Base-by-base conservation (phyloP, 2,329 filamentous ascomycete species). In the Sphaerulina musiva region DNA sequence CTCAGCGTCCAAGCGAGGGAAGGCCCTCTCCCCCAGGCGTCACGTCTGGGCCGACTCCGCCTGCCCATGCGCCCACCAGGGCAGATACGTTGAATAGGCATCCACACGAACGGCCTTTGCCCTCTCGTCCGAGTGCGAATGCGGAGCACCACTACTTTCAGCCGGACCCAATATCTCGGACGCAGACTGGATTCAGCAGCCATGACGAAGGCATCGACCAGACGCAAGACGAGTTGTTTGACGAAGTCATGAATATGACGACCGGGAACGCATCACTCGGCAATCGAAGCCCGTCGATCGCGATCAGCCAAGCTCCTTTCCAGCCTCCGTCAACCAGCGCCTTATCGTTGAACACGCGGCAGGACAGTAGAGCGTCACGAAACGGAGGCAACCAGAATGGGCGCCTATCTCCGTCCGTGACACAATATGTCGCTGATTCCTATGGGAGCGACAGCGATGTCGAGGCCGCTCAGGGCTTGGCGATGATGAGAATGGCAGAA, bases 401-500 rank as follows among this genome's bases (percentile, higher is more conserved):
- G 2, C 73, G 74, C 57, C 66, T 72, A 9, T 75, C 66, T 4
- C 76, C 74, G 4, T 73, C 70, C 3, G 68, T 70, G 1, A 72
- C 74, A 51, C 68, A 75, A 48, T 72, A 73, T 54, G 69, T 74
- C 39, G 74, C 75, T 56, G 73, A 72, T 56, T 73, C 48, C 5
- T 78, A 78, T 62, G 77, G 77, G 58, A 86, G 92, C 51, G 89
- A 95, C 47, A 95, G 89, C 66, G 92, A 97, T 66, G 83, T 87
- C 0, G 92, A 96, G 70, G 92, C 87, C 17, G 84, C 86, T 39
- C 89, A 89, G 56, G 92, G 93, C 12, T 74, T 95, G 48, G 81
- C 87, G 67, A 90, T 90, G 61, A 83, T 97, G 79, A 83, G 84
- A 55, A 82, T 91, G 72, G 90, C 89, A 4, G 89, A 95, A 57